Conservation (phyloP, 345 rosid species). For the Moringa oleifera region DNA sequence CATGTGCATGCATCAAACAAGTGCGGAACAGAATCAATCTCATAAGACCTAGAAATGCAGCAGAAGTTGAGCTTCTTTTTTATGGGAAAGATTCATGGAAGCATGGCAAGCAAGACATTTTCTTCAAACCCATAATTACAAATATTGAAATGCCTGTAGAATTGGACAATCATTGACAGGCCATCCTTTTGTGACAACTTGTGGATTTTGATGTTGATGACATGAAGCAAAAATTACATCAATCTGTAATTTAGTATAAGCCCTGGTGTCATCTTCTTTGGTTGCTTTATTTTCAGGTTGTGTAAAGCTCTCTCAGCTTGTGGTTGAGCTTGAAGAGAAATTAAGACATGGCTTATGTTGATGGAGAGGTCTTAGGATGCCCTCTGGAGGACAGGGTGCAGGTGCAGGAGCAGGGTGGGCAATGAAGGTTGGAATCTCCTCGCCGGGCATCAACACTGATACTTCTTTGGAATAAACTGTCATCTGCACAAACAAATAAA, state of each 20-base stretch:
- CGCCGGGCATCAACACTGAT: conserved; percentile 83
- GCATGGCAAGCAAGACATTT: too few relatives aligned
- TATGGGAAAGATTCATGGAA: too few relatives aligned
- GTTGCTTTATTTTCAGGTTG: background rate
- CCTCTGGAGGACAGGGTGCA: conserved; percentile 40
- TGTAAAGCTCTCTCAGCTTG: conserved; percentile 13
- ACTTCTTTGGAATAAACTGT: conserved; percentile 49
- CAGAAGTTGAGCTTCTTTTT: too few relatives aligned
- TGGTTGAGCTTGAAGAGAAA: background rate
- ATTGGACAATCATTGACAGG: background rate
- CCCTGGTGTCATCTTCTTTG: background rate
- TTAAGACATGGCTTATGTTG: conserved; percentile 17
- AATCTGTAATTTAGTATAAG: conserved; percentile 1
- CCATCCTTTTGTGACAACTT: background rate
- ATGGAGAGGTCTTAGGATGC: conserved; percentile 27
- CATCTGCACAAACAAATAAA: conserved; percentile 33
- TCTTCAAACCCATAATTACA: background rate
- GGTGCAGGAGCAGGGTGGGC: conserved; percentile 78
- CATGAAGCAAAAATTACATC: background rate
- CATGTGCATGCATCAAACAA: too few relatives aligned
- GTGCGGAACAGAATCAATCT: too few relatives aligned
- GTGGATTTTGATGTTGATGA: background rate
- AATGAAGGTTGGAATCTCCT: conserved; percentile 58
- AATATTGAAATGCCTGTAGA: background rate
- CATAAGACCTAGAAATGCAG: too few relatives aligned